Evolutionary conservation across 176 grass and related monocot genomes (phyloP).

Genomic region (Cenchrus fungigraminus): DNA sequence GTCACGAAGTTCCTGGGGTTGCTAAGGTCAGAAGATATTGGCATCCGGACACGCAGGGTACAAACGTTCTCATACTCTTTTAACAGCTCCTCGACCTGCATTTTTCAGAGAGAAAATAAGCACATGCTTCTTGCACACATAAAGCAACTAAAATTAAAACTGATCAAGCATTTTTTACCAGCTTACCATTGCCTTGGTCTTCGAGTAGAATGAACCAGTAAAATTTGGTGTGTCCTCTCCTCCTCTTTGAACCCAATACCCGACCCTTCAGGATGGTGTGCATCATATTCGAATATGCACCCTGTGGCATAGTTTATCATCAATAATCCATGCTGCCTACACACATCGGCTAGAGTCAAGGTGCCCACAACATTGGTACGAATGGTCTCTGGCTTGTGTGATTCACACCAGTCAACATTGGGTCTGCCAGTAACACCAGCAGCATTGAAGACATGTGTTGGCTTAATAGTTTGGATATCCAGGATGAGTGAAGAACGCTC

Average conservation of each 20-base stretch:
- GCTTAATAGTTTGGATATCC: conserved; percentile 64
- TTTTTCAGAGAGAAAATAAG: conserved; percentile 12
- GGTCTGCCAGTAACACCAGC: conserved; percentile 76
- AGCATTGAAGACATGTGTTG: conserved; percentile 86
- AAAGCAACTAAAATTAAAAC: neutral
- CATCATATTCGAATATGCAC: conserved; percentile 82
- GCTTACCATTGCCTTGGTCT: conserved; percentile 80
- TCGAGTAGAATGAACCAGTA: conserved; percentile 72
- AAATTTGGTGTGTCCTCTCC: conserved; percentile 83
- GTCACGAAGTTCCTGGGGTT: conserved; percentile 81
- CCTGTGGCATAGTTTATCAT: conserved; percentile 82
- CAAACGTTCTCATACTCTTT: conserved; percentile 78
- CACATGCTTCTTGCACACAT: conserved; percentile 10
- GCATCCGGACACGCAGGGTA: conserved; percentile 69
- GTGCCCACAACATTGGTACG: conserved; percentile 77
- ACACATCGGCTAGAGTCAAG: conserved; percentile 68
- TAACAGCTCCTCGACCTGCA: conserved; percentile 73
- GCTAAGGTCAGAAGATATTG: conserved; percentile 70
- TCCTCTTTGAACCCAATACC: conserved; percentile 78
- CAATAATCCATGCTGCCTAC: conserved; percentile 62
- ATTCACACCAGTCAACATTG: conserved; percentile 91
- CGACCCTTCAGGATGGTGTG: conserved; percentile 63
- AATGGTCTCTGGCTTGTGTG: conserved; percentile 74
- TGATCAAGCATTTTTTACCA: conserved; percentile 47
- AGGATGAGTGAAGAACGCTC: conserved; percentile 56